Evolutionary conservation across 1,284 basidiomycete genomes (phyloP), one percentile per base, ranked within the genome.

Genomic region (Coniophora puteana): DNA sequence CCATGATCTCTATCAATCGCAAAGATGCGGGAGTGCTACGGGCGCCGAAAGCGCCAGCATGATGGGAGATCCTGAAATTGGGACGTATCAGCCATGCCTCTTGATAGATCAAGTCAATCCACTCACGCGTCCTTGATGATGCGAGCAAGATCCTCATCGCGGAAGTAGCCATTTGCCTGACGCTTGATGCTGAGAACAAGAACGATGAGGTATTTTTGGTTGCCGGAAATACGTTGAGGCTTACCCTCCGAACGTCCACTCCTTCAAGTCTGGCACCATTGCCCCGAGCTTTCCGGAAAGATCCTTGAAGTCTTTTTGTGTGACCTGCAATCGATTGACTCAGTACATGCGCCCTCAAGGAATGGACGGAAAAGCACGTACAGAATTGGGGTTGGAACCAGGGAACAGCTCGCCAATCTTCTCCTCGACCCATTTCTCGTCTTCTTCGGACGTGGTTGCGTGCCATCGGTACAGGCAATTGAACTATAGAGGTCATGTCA

Each of bases 381-480:
- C n/a, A n/a, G n/a, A n/a, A 37, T 51, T 55, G 16, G 66, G 62
- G 37, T 76, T 65, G 43, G 63, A 58, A 8, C 59, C 65, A 2
- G 58, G 46, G 43, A 86, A 76, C 8, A 72, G 44, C 3, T 62
- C 38, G 10, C 58, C 55, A 57, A 89, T 80, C 12, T 64, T 38
- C 3, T 63, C 48, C 41, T 76, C 69, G 2, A 76, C 74, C 85
- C 84, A 89, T 25, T 63, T 34, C 1, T 73, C 71, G 55, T 91
- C 86, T 35, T 71, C 45, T 45, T 70, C 48, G 3, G 81, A 83
- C 8, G 83, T 59, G 1, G 81, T 71, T 11, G 84, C 68, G 53
- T 91, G 88, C 88, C 87, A 90, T 33, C 78, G 67, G 57, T 87
- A 88, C 12, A 87, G 62, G 6, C 84, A 63, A 53, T 85, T 87